Conservation (phyloP, 2,329 filamentous ascomycete genomes). For the Aspergillus clavatus region DNA sequence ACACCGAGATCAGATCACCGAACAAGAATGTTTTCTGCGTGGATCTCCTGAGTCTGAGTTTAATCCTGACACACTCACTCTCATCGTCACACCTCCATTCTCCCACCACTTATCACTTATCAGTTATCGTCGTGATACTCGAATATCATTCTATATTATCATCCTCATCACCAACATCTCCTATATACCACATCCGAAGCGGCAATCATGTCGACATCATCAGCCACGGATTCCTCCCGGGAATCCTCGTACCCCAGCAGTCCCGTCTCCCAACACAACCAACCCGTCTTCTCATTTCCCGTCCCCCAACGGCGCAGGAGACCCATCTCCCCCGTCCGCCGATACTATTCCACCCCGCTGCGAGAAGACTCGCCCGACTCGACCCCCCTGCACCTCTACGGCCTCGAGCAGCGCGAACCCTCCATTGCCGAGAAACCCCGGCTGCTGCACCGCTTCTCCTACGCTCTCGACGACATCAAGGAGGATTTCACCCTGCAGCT, state of each 20-base stretch:
- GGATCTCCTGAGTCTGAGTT: too few species aligned
- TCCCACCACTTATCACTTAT: too few species aligned
- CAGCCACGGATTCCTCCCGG: slow-evolving; percentile 24
- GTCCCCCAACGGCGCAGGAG: slow-evolving; percentile 18
- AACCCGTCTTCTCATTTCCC: slow-evolving; percentile 21
- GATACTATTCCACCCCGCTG: slow-evolving; percentile 34
- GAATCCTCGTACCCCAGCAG: slow-evolving; percentile 24
- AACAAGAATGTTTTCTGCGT: too few species aligned
- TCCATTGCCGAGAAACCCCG: slow-evolving; percentile 28
- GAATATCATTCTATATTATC: too few species aligned
- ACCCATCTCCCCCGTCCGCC: slow-evolving; percentile 22
- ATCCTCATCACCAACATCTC: too few species aligned
- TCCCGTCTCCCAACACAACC: slow-evolving; percentile 22
- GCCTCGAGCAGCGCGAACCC: slow-evolving; percentile 30
- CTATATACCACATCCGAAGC: too few species aligned
- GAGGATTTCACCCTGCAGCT: slow-evolving; percentile 29
- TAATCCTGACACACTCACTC: too few species aligned
- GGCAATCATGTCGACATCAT: slow-evolving; percentile 25
- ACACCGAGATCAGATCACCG: too few species aligned
- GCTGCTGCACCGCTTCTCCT: slow-evolving; percentile 29
- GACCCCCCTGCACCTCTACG: slow-evolving; percentile 31
- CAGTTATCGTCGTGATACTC: too few species aligned
- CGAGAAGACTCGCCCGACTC: slow-evolving; percentile 24
- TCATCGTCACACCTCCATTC: too few species aligned
- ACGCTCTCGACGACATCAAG: slow-evolving; percentile 34